A percentile compares a stretch with the other conserved stretches of the same genome.
Conservation (phyloP, 805 yeast genomes). For the Blastobotrys mokoenaii region DNA sequence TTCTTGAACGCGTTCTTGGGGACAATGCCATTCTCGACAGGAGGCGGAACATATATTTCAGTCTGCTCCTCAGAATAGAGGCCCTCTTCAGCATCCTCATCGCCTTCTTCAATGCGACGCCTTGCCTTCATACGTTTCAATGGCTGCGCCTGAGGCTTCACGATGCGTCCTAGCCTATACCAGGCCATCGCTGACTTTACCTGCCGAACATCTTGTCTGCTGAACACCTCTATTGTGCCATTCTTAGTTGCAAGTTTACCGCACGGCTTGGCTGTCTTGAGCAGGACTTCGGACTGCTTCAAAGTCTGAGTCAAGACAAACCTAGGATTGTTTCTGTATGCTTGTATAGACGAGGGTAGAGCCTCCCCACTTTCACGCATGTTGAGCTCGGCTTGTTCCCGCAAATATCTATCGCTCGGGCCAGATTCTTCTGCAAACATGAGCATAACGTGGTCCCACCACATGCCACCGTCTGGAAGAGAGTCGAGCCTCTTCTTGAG, state of each 20-base stretch:
- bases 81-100: slow-evolving; percentile 40
- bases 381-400: slow-evolving; percentile 53
- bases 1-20: slow-evolving; percentile 76
- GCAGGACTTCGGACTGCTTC: slow-evolving; percentile 60
- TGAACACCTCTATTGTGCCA: slow-evolving; percentile 36
- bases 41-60: slow-evolving; percentile 50
- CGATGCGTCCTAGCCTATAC: slow-evolving; percentile 71
- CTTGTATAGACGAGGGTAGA: slow-evolving; percentile 76
- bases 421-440: slow-evolving; percentile 19
- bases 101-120: slow-evolving; percentile 26
- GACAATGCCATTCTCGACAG: slow-evolving; percentile 55
- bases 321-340: slow-evolving; percentile 79
- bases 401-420: slow-evolving; percentile 27
- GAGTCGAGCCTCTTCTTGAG: slow-evolving; percentile 53
- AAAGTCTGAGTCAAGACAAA: slow-evolving; percentile 75
- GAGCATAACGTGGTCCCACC: slow-evolving; percentile 49
- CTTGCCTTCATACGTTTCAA: slow-evolving; percentile 32
- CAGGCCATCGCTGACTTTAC: slow-evolving; percentile 75
- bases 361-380: slow-evolving; percentile 68
- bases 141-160: slow-evolving; percentile 65
- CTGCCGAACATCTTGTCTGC: slow-evolving; percentile 51
- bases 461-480: slow-evolving; percentile 50
- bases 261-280: slow-evolving; percentile 53
- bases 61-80: slow-evolving; percentile 78
- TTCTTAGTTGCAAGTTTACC: slow-evolving; percentile 48